A percentile compares a stretch with the other conserved stretches of the same genome.
Conservation (phyloP, 2,329 filamentous ascomycete genomes). For the Cladosporium halotolerans region DNA sequence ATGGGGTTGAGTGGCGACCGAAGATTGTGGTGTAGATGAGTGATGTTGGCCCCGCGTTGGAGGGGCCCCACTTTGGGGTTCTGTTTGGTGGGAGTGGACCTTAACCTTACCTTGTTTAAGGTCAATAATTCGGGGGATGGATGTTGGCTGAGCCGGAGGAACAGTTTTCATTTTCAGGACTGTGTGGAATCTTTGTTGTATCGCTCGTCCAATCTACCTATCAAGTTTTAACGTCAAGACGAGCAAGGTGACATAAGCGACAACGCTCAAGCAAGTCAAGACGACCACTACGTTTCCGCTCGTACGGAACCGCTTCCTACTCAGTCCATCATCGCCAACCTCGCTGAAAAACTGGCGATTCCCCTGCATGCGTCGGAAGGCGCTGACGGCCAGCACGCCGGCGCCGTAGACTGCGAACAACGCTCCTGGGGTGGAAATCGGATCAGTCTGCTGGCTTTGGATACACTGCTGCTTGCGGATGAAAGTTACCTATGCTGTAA, state of each 20-base stretch:
- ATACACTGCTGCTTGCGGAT: too few relatives aligned
- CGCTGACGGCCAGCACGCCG: constrained; percentile 72
- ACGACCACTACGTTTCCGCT: constrained; percentile 61
- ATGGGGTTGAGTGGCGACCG: too few relatives aligned
- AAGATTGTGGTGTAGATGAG: too few relatives aligned
- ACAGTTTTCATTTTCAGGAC: too few relatives aligned
- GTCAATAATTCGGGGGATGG: too few relatives aligned
- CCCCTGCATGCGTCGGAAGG: constrained; percentile 83
- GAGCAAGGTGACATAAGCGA: constrained; percentile 55
- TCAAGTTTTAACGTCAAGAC: constrained; percentile 50
- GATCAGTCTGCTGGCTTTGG: too few relatives aligned
- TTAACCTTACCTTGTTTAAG: too few relatives aligned
- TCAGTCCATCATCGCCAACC: constrained; percentile 53
- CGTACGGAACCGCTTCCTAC: constrained; percentile 54
- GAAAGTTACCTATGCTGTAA: constrained; percentile 68
- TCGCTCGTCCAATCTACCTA: neutral
- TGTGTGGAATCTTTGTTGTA: too few relatives aligned
- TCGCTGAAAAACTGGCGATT: constrained; percentile 86
- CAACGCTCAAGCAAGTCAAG: constrained; percentile 56
- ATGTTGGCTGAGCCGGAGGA: too few relatives aligned
- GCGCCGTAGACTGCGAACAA: constrained; percentile 88
- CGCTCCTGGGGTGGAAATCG: constrained; percentile 42
- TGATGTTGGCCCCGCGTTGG: too few relatives aligned
- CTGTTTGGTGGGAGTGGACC: too few relatives aligned
- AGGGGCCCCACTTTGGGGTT: too few relatives aligned